Evolutionary conservation across 164 flowering plant species (phyloP), one percentile per base, ranked within the genome.

Genomic region (Warburgia ugandensis): DNA sequence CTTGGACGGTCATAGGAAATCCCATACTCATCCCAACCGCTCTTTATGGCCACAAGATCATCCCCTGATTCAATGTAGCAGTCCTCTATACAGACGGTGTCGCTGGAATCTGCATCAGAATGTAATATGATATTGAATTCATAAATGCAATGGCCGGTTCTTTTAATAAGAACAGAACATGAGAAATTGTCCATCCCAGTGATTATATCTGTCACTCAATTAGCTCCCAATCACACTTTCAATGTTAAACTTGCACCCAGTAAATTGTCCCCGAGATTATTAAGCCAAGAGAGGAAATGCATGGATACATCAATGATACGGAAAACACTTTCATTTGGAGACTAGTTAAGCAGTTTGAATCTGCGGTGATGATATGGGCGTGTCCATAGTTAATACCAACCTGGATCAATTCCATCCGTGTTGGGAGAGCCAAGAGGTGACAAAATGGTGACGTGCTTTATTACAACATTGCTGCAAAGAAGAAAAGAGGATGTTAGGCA

Each of bases 11-110:
- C 86, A 49, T 65, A 92, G 8, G 84, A 63, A 28, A 82, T 84
- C 5, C 99, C 99, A 29, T 92, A 92, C 58, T 92, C 83, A 54
- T 92, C 99, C 99, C 99, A 92, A 8, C 99, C 99, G 55, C 97
- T 88, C 73, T 92, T 92, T 41, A 92, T 76, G 7, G 96, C 85
- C 11, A 92, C 84, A 26, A 88, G 69, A 63, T 92, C 99, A 42
- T 88, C 99, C 30, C 97, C 99, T 0, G 80, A 76, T 1, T 86
- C 73, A 48, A 89, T 89, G 69, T 73, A 88, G 11, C 86, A 79
- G 56, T 89, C 99, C 63, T 94, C 99, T 54, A 89, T 89, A 78
- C 99, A 94, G 27, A 92, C 87, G 42, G 79, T 70, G 38, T 74
- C 69, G 70, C 94, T 80, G 48, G 99, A 94, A 72, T 94, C 99